Evolutionary conservation across 2,329 filamentous ascomycete genomes (phyloP), one percentile per base, ranked within the genome.

Genomic region (Diaporthe destruens): DNA sequence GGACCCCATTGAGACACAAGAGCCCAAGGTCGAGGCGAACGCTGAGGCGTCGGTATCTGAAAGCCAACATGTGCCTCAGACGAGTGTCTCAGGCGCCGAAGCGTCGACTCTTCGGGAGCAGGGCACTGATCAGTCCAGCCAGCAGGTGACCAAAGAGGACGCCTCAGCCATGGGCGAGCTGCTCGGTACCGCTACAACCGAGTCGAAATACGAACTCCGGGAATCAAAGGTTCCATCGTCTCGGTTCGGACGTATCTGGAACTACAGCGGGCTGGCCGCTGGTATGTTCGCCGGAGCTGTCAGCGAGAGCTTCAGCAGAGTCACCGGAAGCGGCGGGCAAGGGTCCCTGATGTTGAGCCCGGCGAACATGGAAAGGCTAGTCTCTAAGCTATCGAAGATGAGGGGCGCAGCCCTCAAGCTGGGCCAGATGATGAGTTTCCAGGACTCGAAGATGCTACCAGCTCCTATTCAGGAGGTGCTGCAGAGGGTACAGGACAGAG

Each of bases 381-480:
- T 99, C 1, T 88, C 94, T 6, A 98, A 97, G 82, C 88, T 99
- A 3, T 98, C 96, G 3, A 93, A 94, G 29, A 99, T 99, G 96
- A 91, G 96, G 78, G 96, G 96, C 49, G 97, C 96, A 7, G 96
- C 96, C n/a, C 86, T 99, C 54, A 99, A 99, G 84, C 84, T 99
- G 34, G 97, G 96, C 0, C 96, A 99, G 84, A 96, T 98, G 93
- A 93, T 99, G 87, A 98, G 95, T 81, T 96, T 99, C 79, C 96
- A 99, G 85, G 96, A 99, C 83, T 91, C 94, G 49, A 98, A 98
- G 82, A 95, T 98, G 91, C 89, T 99, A 12, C 96, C 96, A 0
- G 90, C 89, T 0, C 90, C 94, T 1, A 95, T 99, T 65, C 94
- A 97, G 76, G 90, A 96, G 78, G 94, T 99, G 1, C 85, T 99